Percentiles rank a stretch among this genome's conserved stretches.
Evolutionary conservation across 192 early-diverging fungal species (phyloP).

Genomic region (Entophlyctis helioformis): DNA sequence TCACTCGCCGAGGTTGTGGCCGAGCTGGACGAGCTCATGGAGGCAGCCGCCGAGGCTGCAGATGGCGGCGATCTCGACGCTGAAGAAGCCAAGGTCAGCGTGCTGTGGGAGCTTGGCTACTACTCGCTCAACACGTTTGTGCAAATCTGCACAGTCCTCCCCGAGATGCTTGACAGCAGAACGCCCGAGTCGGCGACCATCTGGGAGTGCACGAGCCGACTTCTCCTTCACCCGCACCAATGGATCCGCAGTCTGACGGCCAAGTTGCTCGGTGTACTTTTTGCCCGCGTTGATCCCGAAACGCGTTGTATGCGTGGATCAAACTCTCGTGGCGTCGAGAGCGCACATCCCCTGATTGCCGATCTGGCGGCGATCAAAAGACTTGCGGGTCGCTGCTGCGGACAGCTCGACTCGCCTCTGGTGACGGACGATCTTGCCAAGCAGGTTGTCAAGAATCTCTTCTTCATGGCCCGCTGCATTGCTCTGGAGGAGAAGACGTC

Average conservation of each 20-base stretch:
- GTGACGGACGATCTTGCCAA: slow-evolving; percentile 68
- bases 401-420: slow-evolving; percentile 24
- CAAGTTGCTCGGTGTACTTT: slow-evolving; percentile 65
- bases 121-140: slow-evolving; percentile 65
- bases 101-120: slow-evolving; percentile 77
- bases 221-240: slow-evolving; percentile 75
- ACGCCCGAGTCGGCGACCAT: slow-evolving; percentile 32
- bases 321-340: too few species aligned
- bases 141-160: slow-evolving; percentile 42
- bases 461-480: slow-evolving; percentile 70
- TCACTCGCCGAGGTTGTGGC: slow-evolving; percentile 4
- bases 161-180: slow-evolving; percentile 8
- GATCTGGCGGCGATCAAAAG: slow-evolving; percentile 25
- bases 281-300: slow-evolving; percentile 54
- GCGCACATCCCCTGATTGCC: slow-evolving; percentile 18
- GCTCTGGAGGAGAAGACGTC: slow-evolving; percentile 4
- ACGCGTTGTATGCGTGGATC: too few species aligned
- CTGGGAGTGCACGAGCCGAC: slow-evolving; percentile 54
- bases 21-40: slow-evolving; percentile 33
- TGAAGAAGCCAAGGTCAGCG: slow-evolving; percentile 37
- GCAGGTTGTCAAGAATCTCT: slow-evolving; percentile 88
- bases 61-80: slow-evolving; percentile 17
- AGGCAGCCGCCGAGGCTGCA: slow-evolving; percentile 8
- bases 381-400: slow-evolving; percentile 35
- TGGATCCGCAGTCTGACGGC: slow-evolving; percentile 73